Evolutionary conservation across 345 rosid genomes (phyloP).

Genomic region (Heritiera fomes): DNA sequence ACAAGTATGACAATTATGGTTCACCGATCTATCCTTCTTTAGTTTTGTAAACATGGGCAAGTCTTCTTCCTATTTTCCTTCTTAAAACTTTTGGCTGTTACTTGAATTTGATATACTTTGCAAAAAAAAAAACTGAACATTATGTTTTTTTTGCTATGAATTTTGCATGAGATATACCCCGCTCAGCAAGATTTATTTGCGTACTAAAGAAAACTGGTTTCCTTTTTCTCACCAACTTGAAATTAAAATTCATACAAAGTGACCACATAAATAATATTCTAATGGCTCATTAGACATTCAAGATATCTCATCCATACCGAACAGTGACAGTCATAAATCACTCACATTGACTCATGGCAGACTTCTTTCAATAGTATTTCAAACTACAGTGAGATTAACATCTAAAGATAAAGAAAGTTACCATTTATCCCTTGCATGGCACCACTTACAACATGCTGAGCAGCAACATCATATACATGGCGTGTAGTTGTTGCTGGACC

Average conservation of each 20-base stretch:
- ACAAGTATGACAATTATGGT: not conserved
- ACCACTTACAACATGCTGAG: conserved; percentile 77
- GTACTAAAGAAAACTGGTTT: not conserved
- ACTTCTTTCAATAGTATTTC: not conserved
- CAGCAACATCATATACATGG: conserved; percentile 79
- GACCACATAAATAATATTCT: not conserved
- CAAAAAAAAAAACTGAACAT: not conserved
- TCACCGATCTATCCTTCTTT: not conserved
- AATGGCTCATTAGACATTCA: not conserved
- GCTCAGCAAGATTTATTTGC: not conserved
- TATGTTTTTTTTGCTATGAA: not conserved
- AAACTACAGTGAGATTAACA: not conserved
- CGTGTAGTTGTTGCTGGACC: conserved; percentile 93
- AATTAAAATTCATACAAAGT: conserved; percentile 1
- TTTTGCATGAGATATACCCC: not conserved
- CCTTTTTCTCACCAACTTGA: not conserved
- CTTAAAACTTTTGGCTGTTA: not conserved
- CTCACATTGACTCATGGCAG: conserved; percentile 5
- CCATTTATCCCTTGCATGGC: conserved; percentile 86
- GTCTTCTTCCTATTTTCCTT: not conserved
- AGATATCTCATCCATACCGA: not conserved
- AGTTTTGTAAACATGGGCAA: not conserved
- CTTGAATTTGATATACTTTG: not conserved
- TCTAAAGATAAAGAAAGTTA: conserved; percentile 29
- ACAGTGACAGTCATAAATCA: conserved; percentile 3